phyloP scores from a whole-genome alignment of 805 yeast genomes.

The Spathaspora arborariae region DNA sequence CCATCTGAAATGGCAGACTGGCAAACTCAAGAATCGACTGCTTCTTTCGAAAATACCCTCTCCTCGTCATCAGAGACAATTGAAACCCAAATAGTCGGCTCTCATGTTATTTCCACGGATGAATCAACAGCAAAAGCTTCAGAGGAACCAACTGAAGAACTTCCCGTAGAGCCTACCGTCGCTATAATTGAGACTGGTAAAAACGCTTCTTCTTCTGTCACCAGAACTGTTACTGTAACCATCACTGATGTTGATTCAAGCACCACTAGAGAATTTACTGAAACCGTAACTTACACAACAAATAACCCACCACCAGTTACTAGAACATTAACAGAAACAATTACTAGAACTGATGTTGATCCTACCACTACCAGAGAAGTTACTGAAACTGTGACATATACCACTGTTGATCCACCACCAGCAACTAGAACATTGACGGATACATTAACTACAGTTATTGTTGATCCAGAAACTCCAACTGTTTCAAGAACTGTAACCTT shows the following conservation, averaged over 20 bases:
- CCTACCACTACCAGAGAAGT: no score
- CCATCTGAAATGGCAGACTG: no score
- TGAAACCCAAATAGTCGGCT: no score
- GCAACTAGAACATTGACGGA: not conserved
- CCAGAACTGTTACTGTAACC: not conserved
- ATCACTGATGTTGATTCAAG: not conserved
- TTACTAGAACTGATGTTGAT: no score
- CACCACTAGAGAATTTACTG: not conserved
- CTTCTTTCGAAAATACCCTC: no score
- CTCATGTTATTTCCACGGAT: no score
- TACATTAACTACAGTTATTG: not conserved
- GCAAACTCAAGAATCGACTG: no score
- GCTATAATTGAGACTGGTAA: not conserved
- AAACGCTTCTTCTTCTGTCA: no score
- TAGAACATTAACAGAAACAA: no score
- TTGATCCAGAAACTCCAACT: not conserved
- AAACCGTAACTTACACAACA: not conserved
- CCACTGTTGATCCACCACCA: not conserved
- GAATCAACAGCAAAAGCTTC: not conserved
- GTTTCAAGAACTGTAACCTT: not conserved
- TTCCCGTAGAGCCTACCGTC: not conserved
- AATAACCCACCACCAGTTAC: no score
- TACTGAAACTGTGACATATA: no score
- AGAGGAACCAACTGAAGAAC: not conserved
- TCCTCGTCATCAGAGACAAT: no score